phyloP scores from a whole-genome alignment of 129 eudicot species.

The Centaurea solstitialis region DNA sequence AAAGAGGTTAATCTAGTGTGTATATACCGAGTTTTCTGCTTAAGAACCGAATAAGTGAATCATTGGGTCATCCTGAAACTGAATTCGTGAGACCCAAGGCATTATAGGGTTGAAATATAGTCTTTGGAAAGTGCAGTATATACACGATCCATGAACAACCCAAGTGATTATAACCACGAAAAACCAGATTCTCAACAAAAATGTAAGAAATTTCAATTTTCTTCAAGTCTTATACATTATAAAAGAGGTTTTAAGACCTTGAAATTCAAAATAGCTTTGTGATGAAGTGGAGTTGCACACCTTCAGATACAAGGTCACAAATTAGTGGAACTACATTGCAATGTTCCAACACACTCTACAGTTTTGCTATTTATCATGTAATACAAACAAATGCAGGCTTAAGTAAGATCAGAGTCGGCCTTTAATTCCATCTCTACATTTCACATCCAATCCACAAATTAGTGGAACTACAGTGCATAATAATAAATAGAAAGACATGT shows the following conservation, averaged over 20 bases:
- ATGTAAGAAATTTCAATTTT: background rate
- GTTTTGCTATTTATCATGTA: background rate
- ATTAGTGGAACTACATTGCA: conserved; percentile 3
- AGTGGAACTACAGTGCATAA: background rate
- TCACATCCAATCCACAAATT: background rate
- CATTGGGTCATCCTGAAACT: background rate
- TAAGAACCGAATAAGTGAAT: background rate
- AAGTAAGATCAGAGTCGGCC: background rate
- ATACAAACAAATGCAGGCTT: background rate
- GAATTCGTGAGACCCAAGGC: background rate
- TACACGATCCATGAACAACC: background rate
- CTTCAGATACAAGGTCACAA: background rate
- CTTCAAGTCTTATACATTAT: background rate
- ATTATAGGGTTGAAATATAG: background rate
- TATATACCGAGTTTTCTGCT: background rate
- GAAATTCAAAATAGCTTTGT: background rate
- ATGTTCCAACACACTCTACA: background rate
- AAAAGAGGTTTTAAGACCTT: background rate
- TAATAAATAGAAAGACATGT: background rate
- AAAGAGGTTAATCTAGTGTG: background rate
- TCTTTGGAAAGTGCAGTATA: background rate
- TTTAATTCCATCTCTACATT: background rate
- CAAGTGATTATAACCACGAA: background rate
- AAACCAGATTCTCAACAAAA: background rate
- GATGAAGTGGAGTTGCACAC: background rate